Conservation (phyloP, 345 rosid species). For the Citrus cavaleriei region DNA sequence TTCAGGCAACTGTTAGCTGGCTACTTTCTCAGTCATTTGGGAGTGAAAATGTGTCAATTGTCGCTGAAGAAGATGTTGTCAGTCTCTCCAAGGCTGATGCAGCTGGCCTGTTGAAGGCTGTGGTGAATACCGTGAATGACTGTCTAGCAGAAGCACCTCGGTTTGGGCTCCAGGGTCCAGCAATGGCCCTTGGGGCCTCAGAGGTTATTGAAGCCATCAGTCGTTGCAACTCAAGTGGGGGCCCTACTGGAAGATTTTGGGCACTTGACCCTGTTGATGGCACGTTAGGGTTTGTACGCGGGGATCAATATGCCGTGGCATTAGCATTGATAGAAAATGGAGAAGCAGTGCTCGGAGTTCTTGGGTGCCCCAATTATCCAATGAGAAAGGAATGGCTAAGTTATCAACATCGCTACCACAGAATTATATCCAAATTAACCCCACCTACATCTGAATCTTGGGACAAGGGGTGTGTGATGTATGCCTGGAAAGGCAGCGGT, state of each 20-base stretch:
- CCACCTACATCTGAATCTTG: conserved; percentile 39
- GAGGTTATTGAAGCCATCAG: conserved; percentile 50
- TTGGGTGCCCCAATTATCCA: conserved; percentile 60
- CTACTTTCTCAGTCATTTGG: conserved; percentile 41
- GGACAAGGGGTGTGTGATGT: conserved; percentile 54
- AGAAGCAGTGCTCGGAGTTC: conserved; percentile 52
- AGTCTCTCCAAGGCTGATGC: conserved; percentile 28
- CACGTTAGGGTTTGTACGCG: conserved; percentile 51
- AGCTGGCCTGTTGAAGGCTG: conserved; percentile 30
- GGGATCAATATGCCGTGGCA: conserved; percentile 61
- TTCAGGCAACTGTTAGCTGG: conserved; percentile 58
- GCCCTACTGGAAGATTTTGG: conserved; percentile 43
- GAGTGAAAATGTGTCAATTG: conserved; percentile 33
- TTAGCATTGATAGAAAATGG: conserved; percentile 50
- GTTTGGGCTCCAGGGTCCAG: conserved; percentile 43
- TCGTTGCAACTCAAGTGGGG: conserved; percentile 42
- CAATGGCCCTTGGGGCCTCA: conserved; percentile 21
- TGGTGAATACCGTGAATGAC: conserved; percentile 40
- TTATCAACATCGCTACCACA: conserved; percentile 51
- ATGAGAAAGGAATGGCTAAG: conserved; percentile 54
- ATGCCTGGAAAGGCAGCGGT: conserved; percentile 44
- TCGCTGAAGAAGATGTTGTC: conserved; percentile 53
- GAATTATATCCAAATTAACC: conserved; percentile 47
- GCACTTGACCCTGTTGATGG: conserved; percentile 60
- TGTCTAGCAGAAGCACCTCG: conserved; percentile 39